phyloP scores from a whole-genome alignment of 164 flowering plant genomes.

The Pachysandra terminalis region DNA sequence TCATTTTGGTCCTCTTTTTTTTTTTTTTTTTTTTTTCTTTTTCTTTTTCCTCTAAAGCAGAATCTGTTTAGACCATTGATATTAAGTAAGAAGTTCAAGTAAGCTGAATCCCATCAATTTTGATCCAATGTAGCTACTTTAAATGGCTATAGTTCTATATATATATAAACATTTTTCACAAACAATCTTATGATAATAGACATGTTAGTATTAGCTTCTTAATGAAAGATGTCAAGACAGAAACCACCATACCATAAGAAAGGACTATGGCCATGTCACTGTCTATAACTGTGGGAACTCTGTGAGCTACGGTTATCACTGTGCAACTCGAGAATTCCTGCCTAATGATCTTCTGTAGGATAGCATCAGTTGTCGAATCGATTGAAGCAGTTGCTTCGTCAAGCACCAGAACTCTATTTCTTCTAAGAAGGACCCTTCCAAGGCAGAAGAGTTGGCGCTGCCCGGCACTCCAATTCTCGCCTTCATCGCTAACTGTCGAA shows the following conservation, averaged over 20 bases:
- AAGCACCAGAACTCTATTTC: constrained; percentile 68
- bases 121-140: too few relatives aligned
- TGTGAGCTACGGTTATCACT: constrained; percentile 75
- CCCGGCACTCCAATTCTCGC: constrained; percentile 86
- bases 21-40: too few relatives aligned
- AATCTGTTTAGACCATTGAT: too few relatives aligned
- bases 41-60: too few relatives aligned
- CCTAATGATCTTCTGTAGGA: constrained; percentile 63
- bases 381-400: constrained; percentile 96
- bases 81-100: too few relatives aligned
- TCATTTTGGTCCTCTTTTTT: too few relatives aligned
- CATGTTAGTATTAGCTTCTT: too few relatives aligned
- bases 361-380: constrained; percentile 77
- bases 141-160: too few relatives aligned
- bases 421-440: constrained; percentile 67
- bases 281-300: constrained; percentile 86
- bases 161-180: too few relatives aligned
- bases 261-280: constrained; percentile 92
- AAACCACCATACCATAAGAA: constrained; percentile 62
- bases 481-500: constrained; percentile 75
- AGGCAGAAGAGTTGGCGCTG: constrained; percentile 85
- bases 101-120: too few relatives aligned
- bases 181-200: too few relatives aligned
- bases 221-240: too few relatives aligned
- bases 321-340: constrained; percentile 69